Evolutionary conservation across 257 asterid genomes (phyloP).

Genomic region (Solanum virginianum): DNA sequence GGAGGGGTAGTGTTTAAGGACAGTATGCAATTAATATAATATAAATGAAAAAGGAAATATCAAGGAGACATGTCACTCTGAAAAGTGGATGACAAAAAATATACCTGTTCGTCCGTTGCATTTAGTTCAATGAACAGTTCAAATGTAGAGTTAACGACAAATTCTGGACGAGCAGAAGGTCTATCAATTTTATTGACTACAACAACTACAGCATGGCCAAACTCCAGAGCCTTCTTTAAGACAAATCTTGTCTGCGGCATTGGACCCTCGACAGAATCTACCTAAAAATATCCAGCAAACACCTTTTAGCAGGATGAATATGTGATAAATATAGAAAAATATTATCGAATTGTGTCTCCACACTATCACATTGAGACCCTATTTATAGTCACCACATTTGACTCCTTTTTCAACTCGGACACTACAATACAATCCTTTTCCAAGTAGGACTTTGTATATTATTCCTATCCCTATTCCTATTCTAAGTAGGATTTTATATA

Average conservation of each 20-base stretch:
- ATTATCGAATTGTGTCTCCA: too few species aligned
- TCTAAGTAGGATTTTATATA: too few species aligned
- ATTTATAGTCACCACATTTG: too few species aligned
- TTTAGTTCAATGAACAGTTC: conserved; percentile 91
- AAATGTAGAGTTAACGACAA: conserved; percentile 83
- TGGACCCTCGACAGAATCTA: conserved; percentile 99
- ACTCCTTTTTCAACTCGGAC: too few species aligned
- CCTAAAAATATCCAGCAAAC: conserved; percentile 37
- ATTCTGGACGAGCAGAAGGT: conserved; percentile 96
- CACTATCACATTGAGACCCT: too few species aligned
- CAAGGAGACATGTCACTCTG: background rate
- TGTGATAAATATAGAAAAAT: too few species aligned
- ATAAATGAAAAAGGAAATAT: background rate
- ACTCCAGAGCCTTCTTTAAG: conserved; percentile 96
- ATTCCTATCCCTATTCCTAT: too few species aligned
- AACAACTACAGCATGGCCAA: conserved; percentile 93
- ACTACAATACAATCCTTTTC: too few species aligned
- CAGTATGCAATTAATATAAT: background rate
- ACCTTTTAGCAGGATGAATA: conserved; percentile 5
- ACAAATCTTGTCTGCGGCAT: conserved; percentile 99
- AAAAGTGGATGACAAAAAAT: background rate
- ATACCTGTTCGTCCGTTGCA: conserved; percentile 97
- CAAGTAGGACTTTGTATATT: too few species aligned
- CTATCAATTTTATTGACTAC: conserved; percentile 96
- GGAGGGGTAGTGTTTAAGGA: background rate